Percentiles rank a stretch among this genome's conserved stretches.
phyloP scores from a whole-genome alignment of 495 filamentous ascomycete genomes.

The Xylaria cubensis region DNA sequence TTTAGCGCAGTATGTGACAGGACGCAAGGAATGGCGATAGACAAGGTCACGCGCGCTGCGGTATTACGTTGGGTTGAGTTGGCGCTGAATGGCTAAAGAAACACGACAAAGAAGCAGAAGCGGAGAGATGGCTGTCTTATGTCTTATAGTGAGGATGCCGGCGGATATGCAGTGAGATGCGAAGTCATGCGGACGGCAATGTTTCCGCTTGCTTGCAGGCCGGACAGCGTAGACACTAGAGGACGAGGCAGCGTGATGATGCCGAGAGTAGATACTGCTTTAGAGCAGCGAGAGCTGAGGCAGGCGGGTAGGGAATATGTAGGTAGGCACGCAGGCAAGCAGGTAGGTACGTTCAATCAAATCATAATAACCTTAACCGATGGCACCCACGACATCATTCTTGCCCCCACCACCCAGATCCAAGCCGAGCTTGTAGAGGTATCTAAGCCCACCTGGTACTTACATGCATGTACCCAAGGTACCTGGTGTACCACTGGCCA shows the following conservation, averaged over 20 bases:
- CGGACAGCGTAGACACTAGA: background rate
- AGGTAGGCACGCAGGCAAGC: background rate
- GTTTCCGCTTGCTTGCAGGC: background rate
- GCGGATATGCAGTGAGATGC: conserved; percentile 14
- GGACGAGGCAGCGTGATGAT: background rate
- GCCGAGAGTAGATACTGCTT: background rate
- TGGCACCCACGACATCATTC: conserved; percentile 21
- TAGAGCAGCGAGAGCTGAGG: background rate
- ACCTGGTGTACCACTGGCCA: background rate
- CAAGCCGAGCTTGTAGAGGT: background rate
- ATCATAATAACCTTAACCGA: background rate
- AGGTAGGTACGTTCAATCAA: background rate
- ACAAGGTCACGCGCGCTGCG: conserved; percentile 6
- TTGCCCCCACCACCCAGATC: conserved; percentile 11
- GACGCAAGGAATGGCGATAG: background rate
- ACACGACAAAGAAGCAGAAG: background rate
- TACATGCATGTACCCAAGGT: background rate
- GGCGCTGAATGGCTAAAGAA: conserved; percentile 6
- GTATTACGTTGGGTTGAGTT: background rate
- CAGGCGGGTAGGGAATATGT: background rate
- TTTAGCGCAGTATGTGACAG: background rate
- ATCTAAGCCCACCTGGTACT: background rate
- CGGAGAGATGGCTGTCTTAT: conserved; percentile 6
- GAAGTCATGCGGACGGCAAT: background rate
- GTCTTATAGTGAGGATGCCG: conserved; percentile 3